Evolutionary conservation across 176 grass and related monocot genomes (phyloP), one percentile per base, ranked within the genome.

Genomic region (Raddia distichophylla): DNA sequence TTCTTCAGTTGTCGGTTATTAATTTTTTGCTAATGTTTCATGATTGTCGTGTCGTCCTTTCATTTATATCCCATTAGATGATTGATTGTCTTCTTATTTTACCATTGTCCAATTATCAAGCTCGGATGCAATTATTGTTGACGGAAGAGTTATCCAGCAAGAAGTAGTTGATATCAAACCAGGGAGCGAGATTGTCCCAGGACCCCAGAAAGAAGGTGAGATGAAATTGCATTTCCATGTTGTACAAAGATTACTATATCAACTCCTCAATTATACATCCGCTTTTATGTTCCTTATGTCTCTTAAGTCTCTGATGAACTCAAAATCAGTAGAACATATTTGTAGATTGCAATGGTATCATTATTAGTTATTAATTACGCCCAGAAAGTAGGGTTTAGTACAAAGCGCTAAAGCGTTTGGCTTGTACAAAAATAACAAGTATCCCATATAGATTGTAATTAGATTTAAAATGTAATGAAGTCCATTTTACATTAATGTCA

Each of bases 51-150:
- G 27, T 44, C 43, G 33, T 72, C 42, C 15, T 62, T 64, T 64
- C n/a, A 17, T 20, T 66, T 64, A 50, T 56, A 5, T 77, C 74
- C 44, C n/a, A 14, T 64, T 71, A 64, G 37, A 40, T 40, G 37
- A 40, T 40, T 40, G 54, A 50, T 50, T 32, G 8, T 9, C 2
- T 52, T 60, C 54, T 73, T 64, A 71, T 50, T 22, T 44, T 83
- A 47, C 19, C 60, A 43, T 71, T 85, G 12, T 86, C 67, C 82
- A 32, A 67, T 54, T 81, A 40, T 42, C 73, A 51, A 98, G 93
- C 76, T 95, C 76, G 79, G 91, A 89, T 91, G 86, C 84, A 86
- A 95, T 98, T 71, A 88, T 95, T 80, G 79, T 98, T 72, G 84
- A 98, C 85, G 90, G 93, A 84, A 86, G 65, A 78, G 50, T 88